Evolutionary conservation across 768 basidiomycete genomes (phyloP).

Genomic region (Boletus rubropictus): DNA sequence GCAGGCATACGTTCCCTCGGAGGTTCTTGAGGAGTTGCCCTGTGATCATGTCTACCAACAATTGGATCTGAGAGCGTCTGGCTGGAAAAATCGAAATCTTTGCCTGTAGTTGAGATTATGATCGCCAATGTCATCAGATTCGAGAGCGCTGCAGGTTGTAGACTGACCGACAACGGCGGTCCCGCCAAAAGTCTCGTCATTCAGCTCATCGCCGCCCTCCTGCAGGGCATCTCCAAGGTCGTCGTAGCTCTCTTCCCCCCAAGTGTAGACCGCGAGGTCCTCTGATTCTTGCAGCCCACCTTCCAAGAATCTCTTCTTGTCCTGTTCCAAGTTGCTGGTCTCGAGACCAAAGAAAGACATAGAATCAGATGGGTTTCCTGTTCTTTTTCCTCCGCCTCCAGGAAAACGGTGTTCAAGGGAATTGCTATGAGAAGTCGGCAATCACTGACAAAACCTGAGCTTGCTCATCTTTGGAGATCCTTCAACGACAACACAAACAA

Average conservation of each 20-base stretch:
- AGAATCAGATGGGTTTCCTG: constrained; percentile 8
- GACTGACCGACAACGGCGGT: constrained; percentile 64
- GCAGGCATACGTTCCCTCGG: constrained; percentile 26
- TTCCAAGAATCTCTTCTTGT: constrained; percentile 52
- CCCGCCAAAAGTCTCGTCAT: constrained; percentile 94
- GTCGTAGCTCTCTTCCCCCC: constrained; percentile 88
- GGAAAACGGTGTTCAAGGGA: constrained; percentile 9
- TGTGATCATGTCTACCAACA: constrained; percentile 12
- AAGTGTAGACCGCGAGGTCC: constrained; percentile 86
- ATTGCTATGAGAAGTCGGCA: constrained; percentile 11
- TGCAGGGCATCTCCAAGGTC: constrained; percentile 82
- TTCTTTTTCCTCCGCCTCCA: constrained; percentile 15
- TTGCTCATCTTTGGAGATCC: constrained; percentile 8
- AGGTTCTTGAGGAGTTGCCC: constrained; percentile 19
- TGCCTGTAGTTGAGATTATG: constrained; percentile 44
- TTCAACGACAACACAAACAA: constrained; percentile 20
- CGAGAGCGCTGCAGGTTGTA: not conserved
- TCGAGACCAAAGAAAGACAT: constrained; percentile 87
- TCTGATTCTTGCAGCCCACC: constrained; percentile 53
- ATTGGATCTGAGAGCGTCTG: constrained; percentile 31
- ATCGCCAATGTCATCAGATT: constrained; percentile 13
- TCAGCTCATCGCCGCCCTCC: constrained; percentile 88
- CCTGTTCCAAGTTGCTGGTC: constrained; percentile 55
- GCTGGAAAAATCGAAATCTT: constrained; percentile 84
- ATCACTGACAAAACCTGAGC: no score